These are phyloP conservation scores for Phytopythium montanum DNA, from an alignment of 352 stramenopile genomes.

Conservation along the genomic window DNA sequence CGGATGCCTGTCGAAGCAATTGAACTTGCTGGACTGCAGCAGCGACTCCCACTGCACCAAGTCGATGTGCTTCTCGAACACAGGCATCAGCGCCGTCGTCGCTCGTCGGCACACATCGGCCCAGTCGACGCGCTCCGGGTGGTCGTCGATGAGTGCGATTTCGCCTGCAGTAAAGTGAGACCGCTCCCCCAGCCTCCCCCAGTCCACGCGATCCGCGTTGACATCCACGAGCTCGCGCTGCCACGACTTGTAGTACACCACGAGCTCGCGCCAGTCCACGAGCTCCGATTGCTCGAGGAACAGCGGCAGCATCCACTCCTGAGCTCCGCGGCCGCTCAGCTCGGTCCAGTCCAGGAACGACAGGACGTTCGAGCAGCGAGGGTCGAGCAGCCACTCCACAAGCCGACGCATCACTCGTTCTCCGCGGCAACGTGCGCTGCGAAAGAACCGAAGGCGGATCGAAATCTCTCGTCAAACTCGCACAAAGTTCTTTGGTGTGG, in stretches of 20 bases:
- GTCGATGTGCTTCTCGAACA: not conserved
- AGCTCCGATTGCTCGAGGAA: not conserved
- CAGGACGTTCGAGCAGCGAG: not conserved
- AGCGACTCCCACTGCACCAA: not conserved
- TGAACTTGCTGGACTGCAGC: not conserved
- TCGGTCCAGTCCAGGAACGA: not conserved
- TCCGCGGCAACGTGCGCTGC: not conserved
- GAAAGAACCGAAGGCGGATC: too few relatives aligned
- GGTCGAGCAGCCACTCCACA: not conserved
- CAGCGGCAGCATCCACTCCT: conserved; percentile 1
- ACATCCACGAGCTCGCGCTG: not conserved
- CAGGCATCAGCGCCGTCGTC: not conserved
- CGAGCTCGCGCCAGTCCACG: not conserved
- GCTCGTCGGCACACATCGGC: not conserved
- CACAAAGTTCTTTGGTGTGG: too few relatives aligned
- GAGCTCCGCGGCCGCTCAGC: not conserved
- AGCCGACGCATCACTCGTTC: not conserved
- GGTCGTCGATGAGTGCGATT: not conserved
- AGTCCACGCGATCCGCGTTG: not conserved
- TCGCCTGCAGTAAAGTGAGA: too few relatives aligned
- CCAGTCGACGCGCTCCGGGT: not conserved
- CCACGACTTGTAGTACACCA: not conserved
- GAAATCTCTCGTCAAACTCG: not conserved
- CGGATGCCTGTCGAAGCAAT: not conserved
- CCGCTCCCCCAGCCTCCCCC: not conserved